Conservation (phyloP, 306 rosid species). For the Sechiopsis laciniata region DNA sequence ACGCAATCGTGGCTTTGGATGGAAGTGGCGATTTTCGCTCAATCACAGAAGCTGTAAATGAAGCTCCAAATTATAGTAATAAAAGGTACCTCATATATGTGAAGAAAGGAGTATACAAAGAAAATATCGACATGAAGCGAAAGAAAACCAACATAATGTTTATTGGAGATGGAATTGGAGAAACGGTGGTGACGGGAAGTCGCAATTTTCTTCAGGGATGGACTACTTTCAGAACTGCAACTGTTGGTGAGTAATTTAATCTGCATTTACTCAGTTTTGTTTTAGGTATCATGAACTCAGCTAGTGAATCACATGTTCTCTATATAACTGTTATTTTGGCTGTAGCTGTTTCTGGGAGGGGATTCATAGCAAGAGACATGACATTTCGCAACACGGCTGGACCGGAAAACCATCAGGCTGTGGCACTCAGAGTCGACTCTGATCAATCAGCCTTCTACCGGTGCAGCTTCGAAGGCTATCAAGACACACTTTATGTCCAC, state of each 20-base stretch:
- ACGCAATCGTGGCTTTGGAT: slow-evolving; percentile 67
- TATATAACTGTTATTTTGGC: neutral
- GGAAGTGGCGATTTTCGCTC: slow-evolving; percentile 69
- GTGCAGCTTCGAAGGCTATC: slow-evolving; percentile 56
- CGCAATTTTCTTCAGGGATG: slow-evolving; percentile 91
- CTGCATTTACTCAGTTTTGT: neutral
- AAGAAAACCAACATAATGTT: slow-evolving; percentile 79
- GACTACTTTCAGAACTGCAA: slow-evolving; percentile 95
- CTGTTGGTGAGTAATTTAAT: slow-evolving; percentile 53
- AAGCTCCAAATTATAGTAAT: slow-evolving; percentile 53
- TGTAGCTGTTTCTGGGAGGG: slow-evolving; percentile 42
- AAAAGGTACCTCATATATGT: slow-evolving; percentile 61
- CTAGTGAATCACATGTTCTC: slow-evolving; percentile 7
- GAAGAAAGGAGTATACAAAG: slow-evolving; percentile 66
- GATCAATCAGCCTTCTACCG: slow-evolving; percentile 44
- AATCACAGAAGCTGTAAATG: slow-evolving; percentile 67
- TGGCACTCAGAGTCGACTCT: slow-evolving; percentile 43
- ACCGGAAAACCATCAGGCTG: slow-evolving; percentile 41
- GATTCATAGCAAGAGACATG: slow-evolving; percentile 54
- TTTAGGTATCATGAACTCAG: neutral
- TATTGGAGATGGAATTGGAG: slow-evolving; percentile 77
- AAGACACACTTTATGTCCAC: slow-evolving; percentile 49
- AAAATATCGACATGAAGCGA: slow-evolving; percentile 76
- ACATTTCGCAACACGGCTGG: slow-evolving; percentile 53
- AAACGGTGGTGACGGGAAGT: slow-evolving; percentile 58